Conservation (phyloP, 352 stramenopile species). For the Phytopythium vexans region DNA sequence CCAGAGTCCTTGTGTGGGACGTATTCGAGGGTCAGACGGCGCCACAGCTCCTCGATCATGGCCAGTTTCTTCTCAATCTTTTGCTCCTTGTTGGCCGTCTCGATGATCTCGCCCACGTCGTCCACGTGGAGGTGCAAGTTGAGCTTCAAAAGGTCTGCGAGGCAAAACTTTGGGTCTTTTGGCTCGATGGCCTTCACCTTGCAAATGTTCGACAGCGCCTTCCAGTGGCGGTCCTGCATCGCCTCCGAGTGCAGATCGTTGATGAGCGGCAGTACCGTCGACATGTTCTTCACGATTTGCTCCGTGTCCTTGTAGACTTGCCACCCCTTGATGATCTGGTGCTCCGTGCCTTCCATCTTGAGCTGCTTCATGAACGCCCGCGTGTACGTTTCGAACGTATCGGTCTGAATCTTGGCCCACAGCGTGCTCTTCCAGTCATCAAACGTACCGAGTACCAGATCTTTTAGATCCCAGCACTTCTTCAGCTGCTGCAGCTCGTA, state of each 20-base stretch:
- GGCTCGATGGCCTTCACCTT: constrained; percentile 87
- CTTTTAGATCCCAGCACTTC: constrained; percentile 86
- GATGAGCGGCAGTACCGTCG: constrained; percentile 85
- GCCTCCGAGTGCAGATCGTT: constrained; percentile 94
- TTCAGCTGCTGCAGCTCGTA: constrained; percentile 87
- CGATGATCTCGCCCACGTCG: constrained; percentile 84
- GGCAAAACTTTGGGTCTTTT: constrained; percentile 77
- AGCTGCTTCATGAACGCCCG: constrained; percentile 84
- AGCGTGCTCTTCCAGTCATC: constrained; percentile 85
- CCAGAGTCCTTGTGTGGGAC: constrained; percentile 86
- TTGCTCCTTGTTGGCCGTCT: constrained; percentile 87
- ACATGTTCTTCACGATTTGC: constrained; percentile 87
- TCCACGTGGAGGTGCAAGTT: constrained; percentile 82
- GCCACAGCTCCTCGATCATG: constrained; percentile 87
- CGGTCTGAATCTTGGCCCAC: constrained; percentile 81
- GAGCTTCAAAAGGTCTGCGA: constrained; percentile 84
- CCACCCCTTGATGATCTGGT: constrained; percentile 86
- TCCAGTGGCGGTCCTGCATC: constrained; percentile 95
- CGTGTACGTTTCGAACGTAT: constrained; percentile 73
- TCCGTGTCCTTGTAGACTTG: constrained; percentile 88
- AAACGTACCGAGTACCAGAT: constrained; percentile 77
- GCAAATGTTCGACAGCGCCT: constrained; percentile 78
- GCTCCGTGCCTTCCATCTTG: constrained; percentile 76
- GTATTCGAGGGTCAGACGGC: constrained; percentile 79
- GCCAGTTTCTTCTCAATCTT: constrained; percentile 90